These are phyloP conservation scores for Neofusicoccum laricinum DNA, from an alignment of 2,329 filamentous ascomycete species.

Conservation along the genomic window DNA sequence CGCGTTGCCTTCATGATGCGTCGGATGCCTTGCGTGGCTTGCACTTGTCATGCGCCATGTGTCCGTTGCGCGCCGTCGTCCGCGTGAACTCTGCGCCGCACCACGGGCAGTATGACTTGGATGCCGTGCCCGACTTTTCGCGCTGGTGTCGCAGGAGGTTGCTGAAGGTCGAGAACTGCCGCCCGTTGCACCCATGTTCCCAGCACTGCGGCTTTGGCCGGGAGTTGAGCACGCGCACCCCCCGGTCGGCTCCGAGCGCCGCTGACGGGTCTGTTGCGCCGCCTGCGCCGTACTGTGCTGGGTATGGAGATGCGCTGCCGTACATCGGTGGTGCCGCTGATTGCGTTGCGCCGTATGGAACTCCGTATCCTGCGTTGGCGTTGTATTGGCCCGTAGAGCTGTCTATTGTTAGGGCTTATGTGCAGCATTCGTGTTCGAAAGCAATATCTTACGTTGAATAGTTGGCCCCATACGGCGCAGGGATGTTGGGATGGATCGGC, in stretches of 20 bases:
- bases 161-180: conserved; percentile 94
- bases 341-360: conserved; percentile 22
- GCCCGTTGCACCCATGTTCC: conserved; percentile 95
- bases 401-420: neutral
- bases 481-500: conserved; percentile 29
- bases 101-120: conserved; percentile 84
- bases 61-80: conserved; percentile 83
- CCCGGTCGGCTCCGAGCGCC: conserved; percentile 20
- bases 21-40: conserved; percentile 63
- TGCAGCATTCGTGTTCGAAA: neutral
- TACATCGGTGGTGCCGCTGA: conserved; percentile 35
- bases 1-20: conserved; percentile 18
- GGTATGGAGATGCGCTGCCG: conserved; percentile 31
- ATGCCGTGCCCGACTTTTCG: conserved; percentile 87
- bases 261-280: conserved; percentile 25
- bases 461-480: conserved; percentile 27
- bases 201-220: conserved; percentile 94
- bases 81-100: conserved; percentile 93
- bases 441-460: conserved; percentile 31
- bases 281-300: conserved; percentile 27
- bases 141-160: conserved; percentile 89
- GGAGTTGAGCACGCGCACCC: conserved; percentile 69
- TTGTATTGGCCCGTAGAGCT: conserved; percentile 32
- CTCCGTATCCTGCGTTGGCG: conserved; percentile 28
- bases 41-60: conserved; percentile 85